A percentile compares a stretch with the other conserved stretches of the same genome.
Conservation (phyloP, 805 yeast species). For the Kazachstania bromeliacearum region DNA sequence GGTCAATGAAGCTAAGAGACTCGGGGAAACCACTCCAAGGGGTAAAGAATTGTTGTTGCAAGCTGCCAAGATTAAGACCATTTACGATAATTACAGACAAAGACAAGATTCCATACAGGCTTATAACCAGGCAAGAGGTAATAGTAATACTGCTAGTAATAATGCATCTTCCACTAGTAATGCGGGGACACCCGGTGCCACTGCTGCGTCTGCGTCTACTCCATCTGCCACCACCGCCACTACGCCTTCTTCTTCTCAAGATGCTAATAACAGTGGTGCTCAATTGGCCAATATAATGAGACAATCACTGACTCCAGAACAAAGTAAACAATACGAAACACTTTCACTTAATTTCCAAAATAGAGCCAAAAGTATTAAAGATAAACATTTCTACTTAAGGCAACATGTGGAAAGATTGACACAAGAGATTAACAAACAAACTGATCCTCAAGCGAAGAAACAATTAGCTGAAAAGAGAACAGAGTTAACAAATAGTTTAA, state of each 20-base stretch:
- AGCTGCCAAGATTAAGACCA: conserved; percentile 55
- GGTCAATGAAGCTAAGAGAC: conserved; percentile 50
- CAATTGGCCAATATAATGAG: conserved; percentile 22
- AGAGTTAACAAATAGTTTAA: conserved; percentile 21
- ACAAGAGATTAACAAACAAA: conserved; percentile 22
- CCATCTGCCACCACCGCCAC: conserved; percentile 3
- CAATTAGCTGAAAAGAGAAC: conserved; percentile 21
- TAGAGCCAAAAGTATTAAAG: conserved; percentile 24
- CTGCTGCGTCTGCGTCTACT: conserved; percentile 7
- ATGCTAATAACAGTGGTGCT: conserved; percentile 8
- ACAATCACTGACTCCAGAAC: conserved; percentile 25
- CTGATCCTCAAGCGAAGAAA: conserved; percentile 18
- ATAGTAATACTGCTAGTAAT: conserved; percentile 11
- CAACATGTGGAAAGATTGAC: conserved; percentile 25
- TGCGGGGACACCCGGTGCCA: conserved; percentile 1
- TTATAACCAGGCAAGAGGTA: conserved; percentile 10
- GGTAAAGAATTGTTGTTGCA: conserved; percentile 55
- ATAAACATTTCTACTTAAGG: conserved; percentile 23
- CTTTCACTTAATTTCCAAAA: conserved; percentile 21
- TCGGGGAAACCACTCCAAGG: conserved; percentile 49
- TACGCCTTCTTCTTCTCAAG: conserved; percentile 8
- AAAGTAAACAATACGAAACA: conserved; percentile 23
- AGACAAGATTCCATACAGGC: conserved; percentile 26
- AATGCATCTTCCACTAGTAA: conserved; percentile 4
- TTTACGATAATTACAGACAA: conserved; percentile 43